phyloP scores from a whole-genome alignment of 2,329 filamentous ascomycete genomes.

The Myriosclerotinia duriaeana region DNA sequence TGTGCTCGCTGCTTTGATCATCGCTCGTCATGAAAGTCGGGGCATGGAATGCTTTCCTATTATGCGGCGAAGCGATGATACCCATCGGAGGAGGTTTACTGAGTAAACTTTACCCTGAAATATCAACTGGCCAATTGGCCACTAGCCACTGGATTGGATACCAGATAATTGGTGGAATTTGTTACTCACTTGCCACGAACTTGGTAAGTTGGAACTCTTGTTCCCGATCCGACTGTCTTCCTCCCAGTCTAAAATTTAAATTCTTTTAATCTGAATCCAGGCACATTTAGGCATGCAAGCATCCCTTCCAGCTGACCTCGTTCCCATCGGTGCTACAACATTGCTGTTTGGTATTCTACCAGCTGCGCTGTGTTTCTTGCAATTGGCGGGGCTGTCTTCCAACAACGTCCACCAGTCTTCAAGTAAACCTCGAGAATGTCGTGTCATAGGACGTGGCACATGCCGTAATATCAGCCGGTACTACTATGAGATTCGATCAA shows the following conservation, averaged over 20 bases:
- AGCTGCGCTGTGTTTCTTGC: conserved; percentile 20
- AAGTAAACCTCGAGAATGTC: not conserved
- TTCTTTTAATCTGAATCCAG: not conserved
- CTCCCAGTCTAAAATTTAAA: not conserved
- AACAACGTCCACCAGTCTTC: conserved; percentile 2
- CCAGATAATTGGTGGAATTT: conserved; percentile 13
- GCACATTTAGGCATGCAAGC: conserved; percentile 18
- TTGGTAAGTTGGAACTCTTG: conserved; percentile 7
- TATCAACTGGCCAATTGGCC: not conserved
- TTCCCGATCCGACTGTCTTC: not conserved
- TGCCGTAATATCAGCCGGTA: conserved; percentile 4
- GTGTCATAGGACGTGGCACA: not conserved
- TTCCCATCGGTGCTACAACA: conserved; percentile 17
- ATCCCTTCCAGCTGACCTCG: conserved; percentile 13
- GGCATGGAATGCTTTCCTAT: conserved; percentile 14
- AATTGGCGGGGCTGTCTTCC: conserved; percentile 21
- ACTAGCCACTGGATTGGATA: conserved; percentile 4
- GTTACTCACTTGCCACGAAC: not conserved
- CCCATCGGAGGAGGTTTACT: conserved; percentile 18
- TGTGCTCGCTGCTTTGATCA: conserved; percentile 15
- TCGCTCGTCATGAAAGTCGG: conserved; percentile 10
- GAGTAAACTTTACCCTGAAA: conserved; percentile 8
- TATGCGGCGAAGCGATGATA: conserved; percentile 11
- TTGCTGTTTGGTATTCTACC: conserved; percentile 17
- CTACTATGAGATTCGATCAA: not conserved